Evolutionary conservation across 768 basidiomycete genomes (phyloP).

Genomic region (Boletus tomentosulus): DNA sequence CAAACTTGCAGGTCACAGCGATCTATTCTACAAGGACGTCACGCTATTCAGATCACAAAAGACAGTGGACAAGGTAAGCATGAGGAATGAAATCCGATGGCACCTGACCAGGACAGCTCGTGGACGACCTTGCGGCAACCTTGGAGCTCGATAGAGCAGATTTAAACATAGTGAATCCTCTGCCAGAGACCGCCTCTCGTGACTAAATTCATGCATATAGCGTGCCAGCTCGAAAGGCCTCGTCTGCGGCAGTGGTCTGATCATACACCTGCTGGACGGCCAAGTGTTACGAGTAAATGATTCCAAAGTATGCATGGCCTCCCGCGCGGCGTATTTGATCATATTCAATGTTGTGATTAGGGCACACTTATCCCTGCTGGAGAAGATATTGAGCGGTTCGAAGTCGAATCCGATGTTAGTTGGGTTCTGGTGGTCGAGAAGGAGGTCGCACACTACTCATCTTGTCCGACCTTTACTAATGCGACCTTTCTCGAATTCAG

Average conservation of each 20-base stretch:
- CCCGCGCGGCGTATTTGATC: neutral
- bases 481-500: constrained; percentile 38
- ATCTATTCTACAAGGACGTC: constrained; percentile 87
- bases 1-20: constrained; percentile 41
- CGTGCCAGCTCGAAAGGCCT: constrained; percentile 89
- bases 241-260: constrained; percentile 63
- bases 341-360: constrained; percentile 34
- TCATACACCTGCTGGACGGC: constrained; percentile 54
- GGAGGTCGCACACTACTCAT: constrained; percentile 51
- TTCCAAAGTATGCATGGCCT: constrained; percentile 45
- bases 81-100: neutral
- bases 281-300: constrained; percentile 49
- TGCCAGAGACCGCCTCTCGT: neutral
- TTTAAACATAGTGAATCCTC: constrained; percentile 62
- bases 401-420: constrained; percentile 46
- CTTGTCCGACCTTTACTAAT: neutral
- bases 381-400: constrained; percentile 65
- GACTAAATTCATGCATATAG: constrained; percentile 37
- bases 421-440: constrained; percentile 95
- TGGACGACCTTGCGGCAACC: constrained; percentile 88
- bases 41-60: constrained; percentile 70
- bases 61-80: constrained; percentile 69
- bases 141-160: constrained; percentile 68
- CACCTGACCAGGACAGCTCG: constrained; percentile 48
- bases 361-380: constrained; percentile 72